These are phyloP conservation scores for Ogataea naganishii DNA, from an alignment of 805 yeast species.

Conservation along the genomic window DNA sequence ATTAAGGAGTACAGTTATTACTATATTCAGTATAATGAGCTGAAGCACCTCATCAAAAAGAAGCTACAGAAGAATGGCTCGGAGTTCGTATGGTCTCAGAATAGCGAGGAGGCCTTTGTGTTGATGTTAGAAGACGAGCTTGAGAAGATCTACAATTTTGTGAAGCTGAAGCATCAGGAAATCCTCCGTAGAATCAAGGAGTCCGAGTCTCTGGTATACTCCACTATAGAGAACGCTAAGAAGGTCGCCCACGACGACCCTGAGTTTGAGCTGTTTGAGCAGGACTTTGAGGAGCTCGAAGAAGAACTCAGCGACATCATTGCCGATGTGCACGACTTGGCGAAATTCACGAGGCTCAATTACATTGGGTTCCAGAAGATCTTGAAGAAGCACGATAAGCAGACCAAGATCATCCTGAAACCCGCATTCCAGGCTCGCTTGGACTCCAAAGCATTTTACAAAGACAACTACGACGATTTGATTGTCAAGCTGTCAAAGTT, in stretches of 20 bases:
- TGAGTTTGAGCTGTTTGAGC: constrained; percentile 34
- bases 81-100: constrained; percentile 74
- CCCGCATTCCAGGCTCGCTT: constrained; percentile 92
- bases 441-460: constrained; percentile 91
- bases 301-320: constrained; percentile 78
- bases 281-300: constrained; percentile 66
- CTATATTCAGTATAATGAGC: constrained; percentile 85
- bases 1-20: constrained; percentile 87
- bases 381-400: constrained; percentile 92
- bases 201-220: constrained; percentile 62
- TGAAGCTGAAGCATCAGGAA: constrained; percentile 81
- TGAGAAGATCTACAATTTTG: constrained; percentile 89
- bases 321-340: constrained; percentile 95
- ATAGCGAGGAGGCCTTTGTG: constrained; percentile 75
- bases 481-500: constrained; percentile 84
- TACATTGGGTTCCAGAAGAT: constrained; percentile 97
- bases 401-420: constrained; percentile 67
- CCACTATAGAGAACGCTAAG: constrained; percentile 37
- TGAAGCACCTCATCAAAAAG: constrained; percentile 72
- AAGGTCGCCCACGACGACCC: constrained; percentile 27
- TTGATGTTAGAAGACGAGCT: constrained; percentile 69
- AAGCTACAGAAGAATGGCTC: constrained; percentile 43
- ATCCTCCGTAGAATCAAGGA: constrained; percentile 79
- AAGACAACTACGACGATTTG: constrained; percentile 84
- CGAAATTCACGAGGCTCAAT: constrained; percentile 86